These are phyloP conservation scores for Petunia secreta DNA, from an alignment of 257 asterid genomes.

Conservation along the genomic window DNA sequence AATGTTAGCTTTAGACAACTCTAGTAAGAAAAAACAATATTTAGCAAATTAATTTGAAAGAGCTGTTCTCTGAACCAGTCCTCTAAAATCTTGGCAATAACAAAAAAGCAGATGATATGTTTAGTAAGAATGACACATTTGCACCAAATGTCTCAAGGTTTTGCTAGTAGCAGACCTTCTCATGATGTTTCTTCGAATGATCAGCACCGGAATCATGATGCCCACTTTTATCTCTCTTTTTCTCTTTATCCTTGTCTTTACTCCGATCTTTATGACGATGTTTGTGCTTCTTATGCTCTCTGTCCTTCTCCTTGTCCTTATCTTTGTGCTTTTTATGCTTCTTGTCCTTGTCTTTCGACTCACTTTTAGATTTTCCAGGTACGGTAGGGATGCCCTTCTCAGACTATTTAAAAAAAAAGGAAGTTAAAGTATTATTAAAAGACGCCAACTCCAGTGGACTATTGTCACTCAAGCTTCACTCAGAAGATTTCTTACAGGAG, in stretches of 20 bases:
- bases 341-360: slow-evolving; percentile 91
- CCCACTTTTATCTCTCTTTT: slow-evolving; percentile 76
- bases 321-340: slow-evolving; percentile 92
- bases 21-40: slow-evolving; percentile 3
- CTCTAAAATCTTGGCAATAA: neutral
- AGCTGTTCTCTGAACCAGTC: neutral
- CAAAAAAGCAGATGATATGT: neutral
- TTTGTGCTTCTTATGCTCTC: slow-evolving; percentile 93
- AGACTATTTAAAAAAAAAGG: slow-evolving; percentile 50
- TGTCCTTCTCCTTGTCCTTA: slow-evolving; percentile 64
- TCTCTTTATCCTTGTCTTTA: slow-evolving; percentile 97
- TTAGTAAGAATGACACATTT: slow-evolving; percentile 19
- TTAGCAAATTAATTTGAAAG: slow-evolving; percentile 15
- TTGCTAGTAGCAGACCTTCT: slow-evolving; percentile 58
- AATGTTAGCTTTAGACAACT: neutral
- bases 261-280: slow-evolving; percentile 97
- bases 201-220: slow-evolving; percentile 90
- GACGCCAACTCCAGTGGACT: slow-evolving; percentile 9
- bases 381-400: slow-evolving; percentile 91
- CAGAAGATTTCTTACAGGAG: slow-evolving; percentile 51
- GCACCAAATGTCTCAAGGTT: slow-evolving; percentile 34
- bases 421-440: neutral
- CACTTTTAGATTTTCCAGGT: slow-evolving; percentile 78
- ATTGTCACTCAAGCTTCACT: slow-evolving; percentile 15
- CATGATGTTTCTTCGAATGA: slow-evolving; percentile 68